These are phyloP conservation scores for Nannochloropsis gaditana DNA, from an alignment of 108 stramenopile species.

Conservation along the genomic window DNA sequence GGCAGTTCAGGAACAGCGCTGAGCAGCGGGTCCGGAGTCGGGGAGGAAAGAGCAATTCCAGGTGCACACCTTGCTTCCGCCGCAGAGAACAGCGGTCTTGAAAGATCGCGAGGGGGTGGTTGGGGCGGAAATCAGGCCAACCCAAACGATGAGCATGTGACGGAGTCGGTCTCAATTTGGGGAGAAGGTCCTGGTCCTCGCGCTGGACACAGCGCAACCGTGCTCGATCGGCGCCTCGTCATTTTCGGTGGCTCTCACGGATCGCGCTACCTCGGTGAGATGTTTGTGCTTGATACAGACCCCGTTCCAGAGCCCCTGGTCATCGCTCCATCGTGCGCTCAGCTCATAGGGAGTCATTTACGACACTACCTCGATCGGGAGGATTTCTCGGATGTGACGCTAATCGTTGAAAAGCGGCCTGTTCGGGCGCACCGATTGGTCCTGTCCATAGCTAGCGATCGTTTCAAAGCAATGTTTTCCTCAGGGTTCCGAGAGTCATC, in stretches of 20 bases:
- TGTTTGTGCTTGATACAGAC: slow-evolving; percentile 80
- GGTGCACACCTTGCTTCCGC: too few species aligned
- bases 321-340: slow-evolving; percentile 61
- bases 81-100: not conserved
- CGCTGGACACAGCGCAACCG: slow-evolving; percentile 88
- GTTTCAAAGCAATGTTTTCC: slow-evolving; percentile 84
- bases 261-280: slow-evolving; percentile 68
- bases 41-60: too few species aligned
- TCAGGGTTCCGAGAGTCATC: slow-evolving; percentile 65
- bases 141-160: slow-evolving; percentile 74
- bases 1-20: too few species aligned
- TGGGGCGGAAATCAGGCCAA: slow-evolving; percentile 53
- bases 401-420: slow-evolving; percentile 72
- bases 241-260: slow-evolving; percentile 46
- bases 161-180: slow-evolving; percentile 43
- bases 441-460: slow-evolving; percentile 70
- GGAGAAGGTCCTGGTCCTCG: slow-evolving; percentile 72
- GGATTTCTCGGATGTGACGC: slow-evolving; percentile 81
- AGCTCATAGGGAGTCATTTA: slow-evolving; percentile 62
- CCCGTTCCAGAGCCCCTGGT: slow-evolving; percentile 64
- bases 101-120: slow-evolving; percentile 1
- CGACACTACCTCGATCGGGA: slow-evolving; percentile 71
- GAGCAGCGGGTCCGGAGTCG: too few species aligned
- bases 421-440: slow-evolving; percentile 81
- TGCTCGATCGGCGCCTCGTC: slow-evolving; percentile 61